Evolutionary conservation across 352 stramenopile genomes (phyloP), one percentile per base, ranked within the genome.

Genomic region (Phytophthora sp.): DNA sequence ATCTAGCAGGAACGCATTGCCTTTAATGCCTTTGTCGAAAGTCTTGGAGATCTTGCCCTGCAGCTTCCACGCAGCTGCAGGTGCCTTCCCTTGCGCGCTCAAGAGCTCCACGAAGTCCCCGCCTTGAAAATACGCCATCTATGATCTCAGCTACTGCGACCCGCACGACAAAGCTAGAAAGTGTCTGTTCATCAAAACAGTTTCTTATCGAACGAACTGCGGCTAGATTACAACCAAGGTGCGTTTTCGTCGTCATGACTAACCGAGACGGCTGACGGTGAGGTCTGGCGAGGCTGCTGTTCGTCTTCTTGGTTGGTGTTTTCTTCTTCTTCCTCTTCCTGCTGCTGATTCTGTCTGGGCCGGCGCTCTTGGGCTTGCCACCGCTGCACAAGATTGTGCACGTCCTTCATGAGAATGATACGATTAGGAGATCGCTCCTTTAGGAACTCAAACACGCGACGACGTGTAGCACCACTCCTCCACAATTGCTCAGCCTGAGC

Each of bases 41-140:
- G 74, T 76, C 51, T 91, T 91, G 26, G 74, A 57, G 49, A 95
- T 87, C 62, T 94, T 93, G 1, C 87, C 87, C 31, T 87, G 72
- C 9, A 93, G 54, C 42, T 88, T 91, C 84, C 87, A 94, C 8
- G 70, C 67, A 1, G 79, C 69, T 0, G 82, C 77, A 3, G 88
- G 86, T 3, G 85, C 55, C 37, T 91, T 94, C 27, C 87, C 87
- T 48, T 94, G 83, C 20, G 85, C 82, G 49, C 73, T 89, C 56
- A 96, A 70, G 10, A 96, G 65, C 69, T 96, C 88, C 12, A 95
- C 79, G 54, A 77, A 89, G 56, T 91, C 82, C 3, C 87, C 84
- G 20, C 87, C 87, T 71, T 94, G 87, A 35, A 93, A 95, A 61
- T 89, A 94, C 39, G 76, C 50, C 62, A 73, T 70, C 31, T 18